Evolutionary conservation across 2,329 filamentous ascomycete species (phyloP), one percentile per base, ranked within the genome.

Genomic region (Calonectria honghensis): DNA sequence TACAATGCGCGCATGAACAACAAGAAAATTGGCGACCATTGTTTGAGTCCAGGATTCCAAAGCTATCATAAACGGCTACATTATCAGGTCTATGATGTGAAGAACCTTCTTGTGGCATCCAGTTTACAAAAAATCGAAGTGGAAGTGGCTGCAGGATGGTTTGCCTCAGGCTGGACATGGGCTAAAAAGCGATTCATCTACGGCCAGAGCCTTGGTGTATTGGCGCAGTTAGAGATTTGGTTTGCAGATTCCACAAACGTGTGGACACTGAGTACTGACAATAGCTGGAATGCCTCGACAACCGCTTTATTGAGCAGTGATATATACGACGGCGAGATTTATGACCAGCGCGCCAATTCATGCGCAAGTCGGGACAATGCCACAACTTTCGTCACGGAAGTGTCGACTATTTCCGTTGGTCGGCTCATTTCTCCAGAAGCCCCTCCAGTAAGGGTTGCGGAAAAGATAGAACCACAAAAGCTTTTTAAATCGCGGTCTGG

Each of bases 161-260:
- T 54, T 18, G 51, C 29, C 7, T 57, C 52, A 1, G 52, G 29
- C 9, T 57, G 16, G 52, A 57, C 52, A n/a, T 57, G 29, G 52
- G 52, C 52, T 11, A n/a, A 20, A 18, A 57, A 57, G n/a, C 29
- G 52, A 35, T 57, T 57, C 52, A 20, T 57, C 31, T 57, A 57
- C 5, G 52, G 52, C 4, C 6, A 35, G 6, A 57, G 29, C 16
- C 52, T 57, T 9, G 52, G 52, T 35, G 52, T 35, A 4, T 32
- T 57, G 52, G 52, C 52, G 31, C 52, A 57, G 18, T 18, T 57
- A 4, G 52, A 57, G 52, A 32, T 57, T 13, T 35, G 18, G 31
- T 18, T 35, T n/a, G 52, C 29, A 32, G 52, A 57, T 11, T 57
- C 18, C 10, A 20, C 7, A 20, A 32, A 32, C 10, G 1, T 18